Base-by-base conservation (phyloP, 768 basidiomycete genomes). In the Pulveroboletus ravenelii region DNA sequence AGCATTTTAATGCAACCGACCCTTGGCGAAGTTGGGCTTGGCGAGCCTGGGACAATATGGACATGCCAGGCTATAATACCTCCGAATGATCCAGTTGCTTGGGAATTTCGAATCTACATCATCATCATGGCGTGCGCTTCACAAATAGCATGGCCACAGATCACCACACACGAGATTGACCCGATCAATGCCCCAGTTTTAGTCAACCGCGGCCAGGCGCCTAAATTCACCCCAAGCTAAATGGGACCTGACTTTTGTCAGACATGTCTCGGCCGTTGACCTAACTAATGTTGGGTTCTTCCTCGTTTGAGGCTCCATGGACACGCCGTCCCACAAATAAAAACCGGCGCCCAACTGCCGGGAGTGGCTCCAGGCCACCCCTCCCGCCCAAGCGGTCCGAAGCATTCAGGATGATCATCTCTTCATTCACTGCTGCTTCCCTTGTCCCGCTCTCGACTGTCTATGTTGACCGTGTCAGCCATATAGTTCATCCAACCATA, bases 251-350 rank as follows among this genome's bases (percentile, higher is more conserved):
- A 27, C 31, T 31, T 34, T 12, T 35, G 15, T 35, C 35, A 35
- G 15, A n/a, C 35, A 35, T n/a, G 8, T 35, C 36, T 17, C 17
- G 17, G 36, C n/a, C 7, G 17, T 17, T 37, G 36, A 17, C n/a
- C 17, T n/a, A 17, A 17, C 35, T 9, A n/a, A 36, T 9, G 14
- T 17, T 17, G 17, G n/a, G n/a, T 15, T 37, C 36, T 17, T 37
- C 36, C 35, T n/a, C 15, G 35, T n/a, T 34, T 34, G 32, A 36
- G 8, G 15, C 35, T 9, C 35, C 17, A 44, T 32, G 17, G 14
- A 20, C 23, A 32, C 31, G 15, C 13, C 13, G 15, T 29, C 29
- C 12, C 18, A 29, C 50, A 41, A 29, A 55, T 55, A 55, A 56
- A 50, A 50, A n/a, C 23, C 17, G 37, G 17, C 7, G 8, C 38